Conservation (phyloP, 2,329 filamentous ascomycete species). For the Colletotrichum simmondsii region DNA sequence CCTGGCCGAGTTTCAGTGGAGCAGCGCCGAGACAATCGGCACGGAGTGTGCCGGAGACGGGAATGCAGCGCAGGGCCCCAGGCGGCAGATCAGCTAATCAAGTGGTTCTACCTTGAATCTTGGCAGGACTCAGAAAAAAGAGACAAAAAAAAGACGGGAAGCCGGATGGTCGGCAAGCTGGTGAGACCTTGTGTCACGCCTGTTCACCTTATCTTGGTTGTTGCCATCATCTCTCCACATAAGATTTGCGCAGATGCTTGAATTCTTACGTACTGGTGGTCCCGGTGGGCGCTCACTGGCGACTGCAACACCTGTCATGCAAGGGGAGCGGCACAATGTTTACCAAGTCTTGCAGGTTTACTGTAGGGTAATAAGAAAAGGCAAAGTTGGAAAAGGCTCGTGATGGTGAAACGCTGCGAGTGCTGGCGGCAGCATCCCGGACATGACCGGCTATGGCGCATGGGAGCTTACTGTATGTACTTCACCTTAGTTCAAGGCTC, state of each 20-base stretch:
- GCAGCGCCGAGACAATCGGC: conserved; percentile 6
- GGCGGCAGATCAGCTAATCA: not conserved
- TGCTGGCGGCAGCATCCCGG: conserved; percentile 15
- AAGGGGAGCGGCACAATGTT: no score
- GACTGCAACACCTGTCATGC: no score
- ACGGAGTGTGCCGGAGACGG: not conserved
- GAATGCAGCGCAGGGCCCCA: not conserved
- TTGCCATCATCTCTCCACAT: not conserved
- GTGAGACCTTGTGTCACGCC: not conserved
- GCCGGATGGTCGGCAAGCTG: not conserved
- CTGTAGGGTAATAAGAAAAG: not conserved
- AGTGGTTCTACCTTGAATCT: not conserved
- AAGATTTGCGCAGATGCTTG: not conserved
- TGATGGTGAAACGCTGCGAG: conserved; percentile 28
- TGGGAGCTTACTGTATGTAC: not conserved
- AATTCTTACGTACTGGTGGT: conserved; percentile 13
- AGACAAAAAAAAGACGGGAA: no score
- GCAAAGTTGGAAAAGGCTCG: conserved; percentile 25
- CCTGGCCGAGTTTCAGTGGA: not conserved
- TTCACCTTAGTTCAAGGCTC: no score
- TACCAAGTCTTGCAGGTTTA: no score
- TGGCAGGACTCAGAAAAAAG: conserved; percentile 7
- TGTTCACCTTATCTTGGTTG: not conserved
- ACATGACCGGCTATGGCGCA: not conserved
- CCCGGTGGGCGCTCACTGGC: no score